Evolutionary conservation across 1,284 basidiomycete genomes (phyloP).

Genomic region (Flammula alnicola): DNA sequence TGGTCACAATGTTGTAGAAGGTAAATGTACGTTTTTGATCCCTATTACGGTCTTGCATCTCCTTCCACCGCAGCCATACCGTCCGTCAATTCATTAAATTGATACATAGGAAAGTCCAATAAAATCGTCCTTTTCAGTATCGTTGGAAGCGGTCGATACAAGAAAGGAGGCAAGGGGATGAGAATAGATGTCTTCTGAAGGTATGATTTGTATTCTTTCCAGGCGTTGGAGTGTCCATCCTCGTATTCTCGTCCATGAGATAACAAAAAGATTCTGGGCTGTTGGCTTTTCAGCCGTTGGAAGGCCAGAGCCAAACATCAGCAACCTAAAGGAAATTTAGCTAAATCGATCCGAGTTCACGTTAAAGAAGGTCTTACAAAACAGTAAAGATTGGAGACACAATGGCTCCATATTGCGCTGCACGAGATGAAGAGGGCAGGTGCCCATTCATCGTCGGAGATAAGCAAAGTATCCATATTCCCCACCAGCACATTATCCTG

Average conservation of each 20-base stretch:
- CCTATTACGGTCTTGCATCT: constrained; percentile 22
- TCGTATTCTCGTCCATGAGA: constrained; percentile 46
- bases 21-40: too few species aligned
- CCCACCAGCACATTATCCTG: constrained; percentile 77
- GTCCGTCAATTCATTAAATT: constrained; percentile 59
- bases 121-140: constrained; percentile 63
- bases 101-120: constrained; percentile 68
- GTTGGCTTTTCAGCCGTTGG: constrained; percentile 77
- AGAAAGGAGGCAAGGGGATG: constrained; percentile 62
- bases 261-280: constrained; percentile 67
- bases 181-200: constrained; percentile 67
- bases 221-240: constrained; percentile 40
- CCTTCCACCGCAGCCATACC: constrained; percentile 50
- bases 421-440: constrained; percentile 44
- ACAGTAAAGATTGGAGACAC: constrained; percentile 70
- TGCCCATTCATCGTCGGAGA: constrained; percentile 58
- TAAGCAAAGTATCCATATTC: constrained; percentile 68
- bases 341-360: background rate
- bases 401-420: constrained; percentile 64
- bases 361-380: constrained; percentile 44
- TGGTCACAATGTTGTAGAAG: too few species aligned
- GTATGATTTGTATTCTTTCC: constrained; percentile 62
- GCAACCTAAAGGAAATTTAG: constrained; percentile 43
- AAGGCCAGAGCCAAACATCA: constrained; percentile 72
- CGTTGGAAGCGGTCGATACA: constrained; percentile 62